phyloP scores from a whole-genome alignment of 208 protist genomes.

The Leishmania gerbilli region DNA sequence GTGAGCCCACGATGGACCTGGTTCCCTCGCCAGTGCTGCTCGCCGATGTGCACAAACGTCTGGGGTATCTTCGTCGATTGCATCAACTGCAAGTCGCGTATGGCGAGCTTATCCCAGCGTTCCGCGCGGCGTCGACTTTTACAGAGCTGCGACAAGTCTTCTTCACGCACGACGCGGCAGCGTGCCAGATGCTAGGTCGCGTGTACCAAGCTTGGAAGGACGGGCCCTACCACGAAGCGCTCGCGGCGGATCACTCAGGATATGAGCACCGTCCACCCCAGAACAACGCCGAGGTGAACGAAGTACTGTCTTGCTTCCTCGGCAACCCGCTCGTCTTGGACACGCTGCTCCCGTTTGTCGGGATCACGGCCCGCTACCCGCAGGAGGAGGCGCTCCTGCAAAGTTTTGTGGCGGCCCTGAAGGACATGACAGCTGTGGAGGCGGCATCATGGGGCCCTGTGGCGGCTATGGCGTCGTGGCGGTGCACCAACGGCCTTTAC shows the following conservation, averaged over 20 bases:
- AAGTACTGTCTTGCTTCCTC: constrained; percentile 24
- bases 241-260: not conserved
- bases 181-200: constrained; percentile 11
- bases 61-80: constrained; percentile 46
- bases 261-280: not conserved
- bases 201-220: constrained; percentile 8
- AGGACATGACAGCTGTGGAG: constrained; percentile 28
- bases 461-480: constrained; percentile 41
- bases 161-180: constrained; percentile 29
- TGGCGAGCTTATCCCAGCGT: constrained; percentile 27
- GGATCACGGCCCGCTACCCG: constrained; percentile 41
- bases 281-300: not conserved
- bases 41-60: constrained; percentile 37
- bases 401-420: constrained; percentile 32
- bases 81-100: constrained; percentile 46
- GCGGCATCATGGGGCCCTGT: constrained; percentile 56
- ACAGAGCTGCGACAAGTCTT: constrained; percentile 30
- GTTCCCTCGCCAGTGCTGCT: constrained; percentile 40
- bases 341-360: constrained; percentile 47
- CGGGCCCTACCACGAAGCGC: not conserved
- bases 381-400: constrained; percentile 50
- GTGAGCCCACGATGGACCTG: not conserved
- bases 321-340: constrained; percentile 20
- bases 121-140: constrained; percentile 33
- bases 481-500: constrained; percentile 61